Conservation (phyloP, 2,329 filamentous ascomycete species). For the Venturiaceae sp. region DNA sequence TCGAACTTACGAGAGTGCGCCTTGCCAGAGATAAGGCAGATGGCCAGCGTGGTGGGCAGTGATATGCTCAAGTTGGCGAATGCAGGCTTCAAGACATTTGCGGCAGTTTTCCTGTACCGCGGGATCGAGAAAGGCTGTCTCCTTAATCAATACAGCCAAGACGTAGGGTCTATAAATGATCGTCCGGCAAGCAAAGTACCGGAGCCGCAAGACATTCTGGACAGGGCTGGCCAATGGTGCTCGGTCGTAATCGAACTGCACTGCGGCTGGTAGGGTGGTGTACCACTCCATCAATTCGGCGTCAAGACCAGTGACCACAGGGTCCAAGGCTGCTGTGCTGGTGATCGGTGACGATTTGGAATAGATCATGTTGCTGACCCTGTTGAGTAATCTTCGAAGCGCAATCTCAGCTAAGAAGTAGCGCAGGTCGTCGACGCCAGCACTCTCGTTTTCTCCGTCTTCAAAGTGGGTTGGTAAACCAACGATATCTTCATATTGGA, state of each 20-base stretch:
- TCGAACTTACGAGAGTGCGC: constrained; percentile 48
- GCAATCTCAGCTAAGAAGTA: constrained; percentile 81
- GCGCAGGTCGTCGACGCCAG: constrained; percentile 70
- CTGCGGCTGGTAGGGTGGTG: constrained; percentile 60
- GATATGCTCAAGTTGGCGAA: constrained; percentile 72
- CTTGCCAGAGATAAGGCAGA: constrained; percentile 80
- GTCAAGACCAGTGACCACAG: constrained; percentile 70
- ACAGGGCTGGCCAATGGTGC: constrained; percentile 60
- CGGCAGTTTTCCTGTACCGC: constrained; percentile 68
- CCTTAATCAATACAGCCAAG: constrained; percentile 68
- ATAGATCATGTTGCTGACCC: constrained; percentile 72
- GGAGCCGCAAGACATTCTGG: constrained; percentile 67
- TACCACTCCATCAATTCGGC: constrained; percentile 82
- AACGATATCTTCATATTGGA: constrained; percentile 72
- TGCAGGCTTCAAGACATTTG: constrained; percentile 71
- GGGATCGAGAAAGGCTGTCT: constrained; percentile 60
- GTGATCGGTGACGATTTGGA: constrained; percentile 54
- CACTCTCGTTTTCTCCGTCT: constrained; percentile 52
- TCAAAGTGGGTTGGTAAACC: constrained; percentile 71
- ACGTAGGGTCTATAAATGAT: constrained; percentile 83
- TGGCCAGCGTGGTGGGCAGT: constrained; percentile 72
- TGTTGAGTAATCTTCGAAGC: constrained; percentile 64
- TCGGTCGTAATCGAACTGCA: constrained; percentile 61
- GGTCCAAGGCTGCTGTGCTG: constrained; percentile 62
- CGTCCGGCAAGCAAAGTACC: constrained; percentile 77